These are phyloP conservation scores for Leccinum variicolor DNA, from an alignment of 768 basidiomycete genomes.

Conservation along the genomic window DNA sequence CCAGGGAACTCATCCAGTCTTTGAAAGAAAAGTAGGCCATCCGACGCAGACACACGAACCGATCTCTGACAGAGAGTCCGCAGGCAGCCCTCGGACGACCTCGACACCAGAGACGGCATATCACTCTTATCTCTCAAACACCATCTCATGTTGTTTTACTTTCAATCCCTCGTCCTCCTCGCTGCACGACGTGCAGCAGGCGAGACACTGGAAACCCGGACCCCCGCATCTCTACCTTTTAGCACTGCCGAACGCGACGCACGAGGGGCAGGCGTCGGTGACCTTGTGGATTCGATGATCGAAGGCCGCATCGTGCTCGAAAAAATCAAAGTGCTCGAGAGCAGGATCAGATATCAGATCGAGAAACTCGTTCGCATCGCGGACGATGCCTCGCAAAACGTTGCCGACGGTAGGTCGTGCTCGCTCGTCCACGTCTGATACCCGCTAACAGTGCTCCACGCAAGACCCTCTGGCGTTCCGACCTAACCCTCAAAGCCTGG, in stretches of 20 bases:
- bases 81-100: slow-evolving; percentile 32
- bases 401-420: slow-evolving; percentile 54
- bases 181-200: slow-evolving; percentile 68
- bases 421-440: background rate
- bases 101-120: slow-evolving; percentile 74
- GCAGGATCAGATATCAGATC: slow-evolving; percentile 90
- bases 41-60: background rate
- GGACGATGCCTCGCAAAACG: slow-evolving; percentile 48
- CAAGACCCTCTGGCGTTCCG: slow-evolving; percentile 90
- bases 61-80: slow-evolving; percentile 12
- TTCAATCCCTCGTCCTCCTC: slow-evolving; percentile 78
- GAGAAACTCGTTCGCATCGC: slow-evolving; percentile 86
- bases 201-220: slow-evolving; percentile 52
- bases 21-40: slow-evolving; percentile 52
- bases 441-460: background rate
- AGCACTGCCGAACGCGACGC: slow-evolving; percentile 44
- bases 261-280: slow-evolving; percentile 63
- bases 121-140: slow-evolving; percentile 90
- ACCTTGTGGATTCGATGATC: slow-evolving; percentile 76
- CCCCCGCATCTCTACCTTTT: slow-evolving; percentile 51
- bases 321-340: slow-evolving; percentile 81
- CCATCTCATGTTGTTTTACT: slow-evolving; percentile 76
- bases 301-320: slow-evolving; percentile 83
- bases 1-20: slow-evolving; percentile 51
- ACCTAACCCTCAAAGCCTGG: slow-evolving; percentile 80